These are phyloP conservation scores for Basidiobolus meristosporus DNA, from an alignment of 371 early-diverging fungal species.

Conservation along the genomic window DNA sequence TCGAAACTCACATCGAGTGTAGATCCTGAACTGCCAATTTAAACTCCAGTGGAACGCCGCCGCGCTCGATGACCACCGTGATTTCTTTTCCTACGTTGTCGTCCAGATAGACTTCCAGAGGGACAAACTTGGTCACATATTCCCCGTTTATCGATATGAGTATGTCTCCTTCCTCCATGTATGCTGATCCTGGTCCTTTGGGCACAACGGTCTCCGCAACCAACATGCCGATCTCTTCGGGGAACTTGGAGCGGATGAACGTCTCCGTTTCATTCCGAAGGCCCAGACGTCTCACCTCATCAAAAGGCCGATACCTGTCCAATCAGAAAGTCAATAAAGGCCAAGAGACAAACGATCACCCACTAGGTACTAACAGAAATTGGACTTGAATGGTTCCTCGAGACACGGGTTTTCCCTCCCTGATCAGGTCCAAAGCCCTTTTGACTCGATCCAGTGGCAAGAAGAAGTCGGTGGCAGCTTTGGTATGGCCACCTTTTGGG, in stretches of 20 bases:
- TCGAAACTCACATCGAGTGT: conserved; percentile 33
- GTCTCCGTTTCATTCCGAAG: conserved; percentile 47
- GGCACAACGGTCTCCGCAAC: conserved; percentile 67
- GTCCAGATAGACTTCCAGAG: conserved; percentile 60
- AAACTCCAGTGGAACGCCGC: conserved; percentile 43
- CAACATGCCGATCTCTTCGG: conserved; percentile 79
- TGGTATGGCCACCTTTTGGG: conserved; percentile 50
- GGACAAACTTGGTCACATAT: conserved; percentile 68
- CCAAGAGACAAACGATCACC: background rate
- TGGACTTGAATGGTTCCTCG: conserved; percentile 85
- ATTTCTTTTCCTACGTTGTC: conserved; percentile 46
- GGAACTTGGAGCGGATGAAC: conserved; percentile 33
- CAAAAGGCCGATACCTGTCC: conserved; percentile 37
- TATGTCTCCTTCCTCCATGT: conserved; percentile 76
- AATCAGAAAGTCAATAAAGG: background rate
- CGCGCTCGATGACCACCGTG: conserved; percentile 41
- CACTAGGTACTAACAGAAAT: conserved; percentile 20
- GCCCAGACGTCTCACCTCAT: conserved; percentile 57
- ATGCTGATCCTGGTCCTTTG: conserved; percentile 53
- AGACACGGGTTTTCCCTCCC: conserved; percentile 40
- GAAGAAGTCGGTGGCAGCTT: conserved; percentile 84
- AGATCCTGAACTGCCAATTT: conserved; percentile 39
- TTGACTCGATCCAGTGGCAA: conserved; percentile 72
- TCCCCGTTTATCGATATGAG: conserved; percentile 56
- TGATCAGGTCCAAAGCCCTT: conserved; percentile 54